phyloP scores from a whole-genome alignment of 495 filamentous ascomycete species.

The Hypomontagnella monticulosa region DNA sequence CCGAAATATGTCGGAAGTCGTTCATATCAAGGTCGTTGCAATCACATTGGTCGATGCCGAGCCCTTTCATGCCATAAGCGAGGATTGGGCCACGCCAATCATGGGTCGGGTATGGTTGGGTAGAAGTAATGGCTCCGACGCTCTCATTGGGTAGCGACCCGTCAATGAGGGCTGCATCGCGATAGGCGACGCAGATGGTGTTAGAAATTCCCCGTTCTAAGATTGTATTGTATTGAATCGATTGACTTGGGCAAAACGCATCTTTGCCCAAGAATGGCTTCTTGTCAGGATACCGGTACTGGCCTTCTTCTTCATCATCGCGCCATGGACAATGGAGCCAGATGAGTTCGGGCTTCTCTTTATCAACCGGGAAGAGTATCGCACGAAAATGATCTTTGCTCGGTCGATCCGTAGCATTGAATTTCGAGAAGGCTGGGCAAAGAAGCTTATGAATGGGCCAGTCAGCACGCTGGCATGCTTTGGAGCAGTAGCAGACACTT shows the following conservation, averaged over 20 bases:
- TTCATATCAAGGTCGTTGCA: slow-evolving; percentile 41
- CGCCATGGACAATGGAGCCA: slow-evolving; percentile 39
- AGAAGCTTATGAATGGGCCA: slow-evolving; percentile 47
- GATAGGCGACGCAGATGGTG: slow-evolving; percentile 21
- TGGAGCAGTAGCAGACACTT: slow-evolving; percentile 44
- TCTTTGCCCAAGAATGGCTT: slow-evolving; percentile 13
- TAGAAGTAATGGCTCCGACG: slow-evolving; percentile 20
- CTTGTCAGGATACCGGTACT: slow-evolving; percentile 22
- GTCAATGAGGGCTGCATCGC: slow-evolving; percentile 36
- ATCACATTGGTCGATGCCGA: slow-evolving; percentile 9
- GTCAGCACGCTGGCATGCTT: slow-evolving; percentile 42
- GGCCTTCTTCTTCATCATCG: slow-evolving; percentile 14
- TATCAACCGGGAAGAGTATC: slow-evolving; percentile 43
- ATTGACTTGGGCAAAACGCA: not conserved
- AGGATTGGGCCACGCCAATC: slow-evolving; percentile 42
- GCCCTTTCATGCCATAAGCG: slow-evolving; percentile 26
- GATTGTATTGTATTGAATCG: slow-evolving; percentile 1
- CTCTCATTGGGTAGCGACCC: slow-evolving; percentile 38
- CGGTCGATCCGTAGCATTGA: slow-evolving; percentile 25
- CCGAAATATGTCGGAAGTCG: slow-evolving; percentile 47
- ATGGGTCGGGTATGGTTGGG: slow-evolving; percentile 8
- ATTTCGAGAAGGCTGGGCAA: slow-evolving; percentile 35
- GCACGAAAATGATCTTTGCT: slow-evolving; percentile 29
- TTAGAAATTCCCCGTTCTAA: slow-evolving; percentile 4
- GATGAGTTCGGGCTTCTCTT: slow-evolving; percentile 35